phyloP scores from a whole-genome alignment of 176 grass and related monocot genomes.

The Puya raimondii region DNA sequence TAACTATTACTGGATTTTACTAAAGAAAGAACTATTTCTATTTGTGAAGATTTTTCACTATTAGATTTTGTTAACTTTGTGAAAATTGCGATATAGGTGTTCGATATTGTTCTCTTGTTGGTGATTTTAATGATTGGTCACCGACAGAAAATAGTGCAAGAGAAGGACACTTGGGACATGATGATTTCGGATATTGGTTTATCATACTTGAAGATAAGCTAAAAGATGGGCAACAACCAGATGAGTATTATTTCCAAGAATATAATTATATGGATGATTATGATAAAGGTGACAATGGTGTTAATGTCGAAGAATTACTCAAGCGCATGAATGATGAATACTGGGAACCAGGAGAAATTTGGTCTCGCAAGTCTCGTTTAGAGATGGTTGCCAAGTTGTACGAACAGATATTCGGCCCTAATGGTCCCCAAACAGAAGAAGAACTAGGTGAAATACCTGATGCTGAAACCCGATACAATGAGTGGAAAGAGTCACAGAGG shows the following conservation, averaged over 20 bases:
- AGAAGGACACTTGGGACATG: slow-evolving; percentile 85
- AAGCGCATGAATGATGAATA: slow-evolving; percentile 68
- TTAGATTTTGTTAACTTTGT: not conserved
- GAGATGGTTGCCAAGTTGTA: slow-evolving; percentile 81
- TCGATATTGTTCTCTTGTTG: slow-evolving; percentile 79
- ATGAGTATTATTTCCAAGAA: slow-evolving; percentile 88
- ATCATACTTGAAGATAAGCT: slow-evolving; percentile 86
- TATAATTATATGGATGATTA: slow-evolving; percentile 91
- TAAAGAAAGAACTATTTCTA: slow-evolving; percentile 12
- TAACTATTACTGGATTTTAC: slow-evolving; percentile 14
- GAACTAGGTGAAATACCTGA: slow-evolving; percentile 76
- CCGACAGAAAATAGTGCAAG: slow-evolving; percentile 56
- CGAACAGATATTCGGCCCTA: slow-evolving; percentile 95
- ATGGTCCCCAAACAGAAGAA: slow-evolving; percentile 75
- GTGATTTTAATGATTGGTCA: slow-evolving; percentile 87
- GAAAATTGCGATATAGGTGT: slow-evolving; percentile 42
- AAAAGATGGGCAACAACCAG: slow-evolving; percentile 74
- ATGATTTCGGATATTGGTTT: slow-evolving; percentile 98
- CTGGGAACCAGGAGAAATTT: slow-evolving; percentile 81
- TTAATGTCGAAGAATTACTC: slow-evolving; percentile 67
- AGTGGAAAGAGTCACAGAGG: slow-evolving; percentile 57
- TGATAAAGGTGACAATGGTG: slow-evolving; percentile 84
- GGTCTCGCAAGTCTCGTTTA: slow-evolving; percentile 41
- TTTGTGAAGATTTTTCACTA: not conserved
- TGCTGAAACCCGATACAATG: slow-evolving; percentile 69